Evolutionary conservation across 2,329 filamentous ascomycete species (phyloP).

Genomic region (Capronia americana): DNA sequence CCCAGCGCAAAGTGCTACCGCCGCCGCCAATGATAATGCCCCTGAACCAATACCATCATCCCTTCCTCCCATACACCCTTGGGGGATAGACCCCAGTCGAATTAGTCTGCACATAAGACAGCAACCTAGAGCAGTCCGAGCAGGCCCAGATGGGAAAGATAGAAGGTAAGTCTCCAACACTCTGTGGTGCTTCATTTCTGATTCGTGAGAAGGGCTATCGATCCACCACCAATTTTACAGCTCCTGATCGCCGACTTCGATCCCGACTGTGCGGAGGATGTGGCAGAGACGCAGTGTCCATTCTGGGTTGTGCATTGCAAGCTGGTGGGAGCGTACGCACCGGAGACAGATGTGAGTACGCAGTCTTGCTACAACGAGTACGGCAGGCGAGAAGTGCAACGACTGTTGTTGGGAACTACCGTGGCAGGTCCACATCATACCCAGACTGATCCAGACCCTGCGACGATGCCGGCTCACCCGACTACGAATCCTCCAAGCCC

Average conservation of each 20-base stretch:
- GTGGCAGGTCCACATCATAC: slow-evolving; percentile 52
- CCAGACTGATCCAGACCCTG: slow-evolving; percentile 51
- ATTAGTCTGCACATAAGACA: slow-evolving; percentile 54
- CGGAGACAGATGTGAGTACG: slow-evolving; percentile 36
- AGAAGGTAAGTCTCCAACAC: slow-evolving; percentile 49
- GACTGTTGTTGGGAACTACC: slow-evolving; percentile 36
- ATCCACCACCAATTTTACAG: slow-evolving; percentile 56
- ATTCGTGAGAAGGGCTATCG: slow-evolving; percentile 48
- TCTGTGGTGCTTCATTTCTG: slow-evolving; percentile 43
- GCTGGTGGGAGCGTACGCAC: slow-evolving; percentile 44
- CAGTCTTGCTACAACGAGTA: slow-evolving; percentile 36
- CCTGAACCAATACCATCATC: neutral
- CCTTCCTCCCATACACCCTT: neutral
- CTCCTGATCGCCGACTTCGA: slow-evolving; percentile 54
- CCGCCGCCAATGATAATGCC: neutral
- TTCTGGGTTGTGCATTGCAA: slow-evolving; percentile 53
- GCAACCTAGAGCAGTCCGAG: slow-evolving; percentile 54
- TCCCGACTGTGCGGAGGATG: slow-evolving; percentile 46
- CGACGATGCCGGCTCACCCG: slow-evolving; percentile 49
- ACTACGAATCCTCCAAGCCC: slow-evolving; percentile 30
- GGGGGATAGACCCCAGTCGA: slow-evolving; percentile 31
- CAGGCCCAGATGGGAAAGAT: slow-evolving; percentile 55
- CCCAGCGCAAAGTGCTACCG: slow-evolving; percentile 9
- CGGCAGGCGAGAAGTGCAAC: slow-evolving; percentile 36
- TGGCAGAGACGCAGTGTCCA: slow-evolving; percentile 45